Evolutionary conservation across 257 asterid species (phyloP).

Genomic region (Fraxinus americana): DNA sequence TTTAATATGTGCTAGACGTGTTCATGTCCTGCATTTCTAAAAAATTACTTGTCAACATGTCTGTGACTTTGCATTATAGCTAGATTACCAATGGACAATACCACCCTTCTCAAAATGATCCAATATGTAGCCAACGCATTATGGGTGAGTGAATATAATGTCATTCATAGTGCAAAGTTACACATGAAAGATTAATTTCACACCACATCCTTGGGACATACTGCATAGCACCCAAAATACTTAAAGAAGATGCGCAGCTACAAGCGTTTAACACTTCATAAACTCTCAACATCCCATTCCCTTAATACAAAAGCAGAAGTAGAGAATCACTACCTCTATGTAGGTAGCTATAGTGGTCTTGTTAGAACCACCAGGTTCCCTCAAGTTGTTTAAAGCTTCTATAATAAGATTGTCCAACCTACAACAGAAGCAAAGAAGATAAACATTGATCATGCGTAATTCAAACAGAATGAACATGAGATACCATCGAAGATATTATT

Average conservation of each 20-base stretch:
- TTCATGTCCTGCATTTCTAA: no score
- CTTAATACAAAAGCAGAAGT: constrained; percentile 3
- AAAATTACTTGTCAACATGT: no score
- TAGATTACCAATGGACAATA: background rate
- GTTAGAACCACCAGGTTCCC: constrained; percentile 86
- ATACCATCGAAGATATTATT: background rate
- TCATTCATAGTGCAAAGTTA: background rate
- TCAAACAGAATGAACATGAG: constrained; percentile 26
- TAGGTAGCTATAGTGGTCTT: constrained; percentile 84
- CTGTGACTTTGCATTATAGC: no score
- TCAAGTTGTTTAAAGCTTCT: constrained; percentile 84
- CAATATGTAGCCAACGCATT: background rate
- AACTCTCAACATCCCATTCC: background rate
- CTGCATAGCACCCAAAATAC: background rate
- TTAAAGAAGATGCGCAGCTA: constrained; percentile 15
- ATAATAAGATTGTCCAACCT: constrained; percentile 92
- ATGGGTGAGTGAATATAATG: background rate
- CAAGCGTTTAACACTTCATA: constrained; percentile 14
- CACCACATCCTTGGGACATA: constrained; percentile 4
- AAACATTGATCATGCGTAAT: constrained; percentile 22
- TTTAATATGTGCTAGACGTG: no score
- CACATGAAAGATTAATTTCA: background rate
- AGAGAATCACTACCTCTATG: constrained; percentile 65
- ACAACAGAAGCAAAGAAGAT: constrained; percentile 30
- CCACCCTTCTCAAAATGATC: background rate